Evolutionary conservation across 2,329 filamentous ascomycete species (phyloP), one percentile per base, ranked within the genome.

Genomic region (Xylaria multiplex): DNA sequence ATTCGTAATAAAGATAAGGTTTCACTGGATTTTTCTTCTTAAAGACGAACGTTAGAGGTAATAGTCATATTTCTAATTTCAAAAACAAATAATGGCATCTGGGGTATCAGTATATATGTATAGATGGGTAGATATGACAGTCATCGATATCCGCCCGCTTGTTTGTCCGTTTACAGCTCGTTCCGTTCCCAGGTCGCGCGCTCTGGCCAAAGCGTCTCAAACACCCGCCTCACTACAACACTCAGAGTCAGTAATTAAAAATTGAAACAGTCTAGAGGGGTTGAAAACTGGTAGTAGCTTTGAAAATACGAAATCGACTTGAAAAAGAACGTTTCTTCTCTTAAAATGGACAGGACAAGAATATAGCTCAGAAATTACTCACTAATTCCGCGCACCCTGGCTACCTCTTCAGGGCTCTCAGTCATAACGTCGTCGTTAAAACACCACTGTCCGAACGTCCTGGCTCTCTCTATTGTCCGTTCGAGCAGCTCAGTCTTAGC

Each of bases 381-480:
- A 62, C 59, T 80, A 30, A 79, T 77, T 35, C 76, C 72, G 40
- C 72, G 71, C 54, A 82, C 71, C 35, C 74, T 72, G 14, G 74
- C 67, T 37, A 82, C 74, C 53, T 79, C 75, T 24, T 67, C 48
- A 16, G 73, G 70, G 64, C 79, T 78, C 48, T 78, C 74, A 13
- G 72, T n/a, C 7, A 77, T 76, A 2, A 82, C 79, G 72, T 82
- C 80, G 71, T 82, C 80, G 62, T 81, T 81, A 24, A 81, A 71
- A 59, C 80, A 82, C 42, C 80, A 77, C 65, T 81, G 80, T 1
- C 79, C 79, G 62, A 69, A 76, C 0, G 70, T 72, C 59, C 77
- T 77, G 58, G 76, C 77, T 27, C 73, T 72, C 24, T 76, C 75
- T 46, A 79, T 74, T 37, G 77, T 75, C 14, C 78, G 73, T 37